Conservation (phyloP, 106 monocot genomes). For the Allium cepa region DNA sequence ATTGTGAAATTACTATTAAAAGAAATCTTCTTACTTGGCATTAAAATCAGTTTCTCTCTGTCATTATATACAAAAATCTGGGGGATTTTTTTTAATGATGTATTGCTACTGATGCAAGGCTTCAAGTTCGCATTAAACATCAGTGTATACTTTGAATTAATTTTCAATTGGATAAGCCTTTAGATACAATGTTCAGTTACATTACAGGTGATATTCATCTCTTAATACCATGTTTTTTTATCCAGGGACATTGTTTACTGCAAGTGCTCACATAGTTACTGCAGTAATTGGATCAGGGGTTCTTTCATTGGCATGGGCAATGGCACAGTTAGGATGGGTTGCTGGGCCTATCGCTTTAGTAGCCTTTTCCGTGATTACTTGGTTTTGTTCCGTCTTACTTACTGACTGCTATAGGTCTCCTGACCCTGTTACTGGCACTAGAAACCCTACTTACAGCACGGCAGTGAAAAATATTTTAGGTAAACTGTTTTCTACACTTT, state of each 20-base stretch:
- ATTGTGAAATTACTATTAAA: no score
- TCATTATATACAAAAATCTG: no score
- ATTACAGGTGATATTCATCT: neutral
- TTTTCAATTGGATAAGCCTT: neutral
- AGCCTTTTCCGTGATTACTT: conserved; percentile 23
- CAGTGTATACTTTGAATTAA: no score
- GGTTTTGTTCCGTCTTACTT: conserved; percentile 17
- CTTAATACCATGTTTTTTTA: no score
- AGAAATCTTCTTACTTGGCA: no score
- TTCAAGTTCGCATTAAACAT: no score
- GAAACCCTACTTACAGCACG: conserved; percentile 25
- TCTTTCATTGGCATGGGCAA: conserved; percentile 17
- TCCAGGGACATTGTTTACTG: conserved; percentile 22
- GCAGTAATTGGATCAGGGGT: conserved; percentile 33
- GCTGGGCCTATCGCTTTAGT: conserved; percentile 5
- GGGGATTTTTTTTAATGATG: no score
- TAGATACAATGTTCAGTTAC: neutral
- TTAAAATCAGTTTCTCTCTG: no score
- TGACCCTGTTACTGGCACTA: conserved; percentile 16
- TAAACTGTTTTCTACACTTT: neutral
- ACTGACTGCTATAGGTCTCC: conserved; percentile 25
- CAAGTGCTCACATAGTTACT: conserved; percentile 32
- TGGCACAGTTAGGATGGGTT: conserved; percentile 26
- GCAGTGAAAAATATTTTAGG: conserved; percentile 24
- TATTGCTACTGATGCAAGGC: no score